A percentile compares a stretch with the other conserved stretches of the same genome.
Evolutionary conservation across 2,329 filamentous ascomycete genomes (phyloP).

Genomic region (Lachnellula cervina): DNA sequence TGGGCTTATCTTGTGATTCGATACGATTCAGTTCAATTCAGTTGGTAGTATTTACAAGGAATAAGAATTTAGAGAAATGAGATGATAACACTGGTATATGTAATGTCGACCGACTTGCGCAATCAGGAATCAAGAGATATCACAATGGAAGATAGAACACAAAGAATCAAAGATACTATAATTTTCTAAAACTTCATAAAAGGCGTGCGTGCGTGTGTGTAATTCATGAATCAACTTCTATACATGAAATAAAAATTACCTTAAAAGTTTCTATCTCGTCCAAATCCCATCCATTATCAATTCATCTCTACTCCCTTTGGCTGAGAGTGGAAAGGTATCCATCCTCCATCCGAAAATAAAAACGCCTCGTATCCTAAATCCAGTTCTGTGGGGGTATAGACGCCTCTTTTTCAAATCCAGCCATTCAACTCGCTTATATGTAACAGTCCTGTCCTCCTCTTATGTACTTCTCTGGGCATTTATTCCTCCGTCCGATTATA

Average conservation of each 20-base stretch:
- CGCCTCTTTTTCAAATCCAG: neutral
- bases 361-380: neutral
- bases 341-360: neutral
- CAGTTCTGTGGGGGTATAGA: neutral
- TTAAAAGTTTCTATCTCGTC: neutral
- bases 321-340: neutral
- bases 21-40: no score
- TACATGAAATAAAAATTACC: neutral
- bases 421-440: no score
- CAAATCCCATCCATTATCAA: neutral
- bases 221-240: neutral
- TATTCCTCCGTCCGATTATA: constrained; percentile 1
- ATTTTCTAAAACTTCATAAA: neutral
- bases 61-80: no score
- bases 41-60: no score
- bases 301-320: neutral
- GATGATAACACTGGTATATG: no score
- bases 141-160: neutral
- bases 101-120: no score
- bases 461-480: neutral
- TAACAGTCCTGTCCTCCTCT: neutral
- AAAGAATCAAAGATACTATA: neutral
- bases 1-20: no score
- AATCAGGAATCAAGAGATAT: no score
- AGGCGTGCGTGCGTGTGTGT: neutral